Base-by-base conservation (phyloP, 2,329 filamentous ascomycete genomes). In the Colletotrichum sp. region DNA sequence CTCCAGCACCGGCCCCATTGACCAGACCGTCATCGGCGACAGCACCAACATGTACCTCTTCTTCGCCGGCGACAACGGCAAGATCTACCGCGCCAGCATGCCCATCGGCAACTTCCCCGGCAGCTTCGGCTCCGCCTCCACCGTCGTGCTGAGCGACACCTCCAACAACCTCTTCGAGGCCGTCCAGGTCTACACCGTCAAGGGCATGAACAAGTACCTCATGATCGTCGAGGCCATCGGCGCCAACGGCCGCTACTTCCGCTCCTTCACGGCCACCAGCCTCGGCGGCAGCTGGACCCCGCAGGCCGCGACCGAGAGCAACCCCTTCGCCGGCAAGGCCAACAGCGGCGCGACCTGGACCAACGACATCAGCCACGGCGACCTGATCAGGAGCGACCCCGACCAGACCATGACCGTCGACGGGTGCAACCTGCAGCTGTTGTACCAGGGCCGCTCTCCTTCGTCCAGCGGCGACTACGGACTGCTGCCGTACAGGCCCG, bases 141-240 rank as follows among this genome's bases (percentile, higher is more conserved):
- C 85, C 4, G 81, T 87, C 0, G 78, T 92, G 73, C 78, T 92
- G 78, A 87, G 82, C 78, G 91, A 91, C 80, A 83, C 85, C 3
- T 83, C 70, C 16, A 85, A 89, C 79, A 90, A 91, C 78, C 84
- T 93, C 2, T 93, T 93, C 80, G 92, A 93, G 78, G 91, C 91
- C 0, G 90, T 92, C 0, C 88, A 93, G 77, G 91, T 93, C 58
- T 93, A 93, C 83, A 91, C 86, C 3, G 78, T 93, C 71, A 59
- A 86, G 36, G 89, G 88, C 33, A 84, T 87, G 76, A 85, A 84
- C 76, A 82, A 87, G 76, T 93, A 93, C 81, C 87, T 93, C 70
- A 93, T 93, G 90, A 87, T 93, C n/a, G 90, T 93, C 38, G 92
- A 93, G 81, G 85, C 90, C 0, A 88, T 90, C 57, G 91, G 91